phyloP scores from a whole-genome alignment of 2,329 filamentous ascomycete genomes.

The Aspergillus brunneoviolaceus region DNA sequence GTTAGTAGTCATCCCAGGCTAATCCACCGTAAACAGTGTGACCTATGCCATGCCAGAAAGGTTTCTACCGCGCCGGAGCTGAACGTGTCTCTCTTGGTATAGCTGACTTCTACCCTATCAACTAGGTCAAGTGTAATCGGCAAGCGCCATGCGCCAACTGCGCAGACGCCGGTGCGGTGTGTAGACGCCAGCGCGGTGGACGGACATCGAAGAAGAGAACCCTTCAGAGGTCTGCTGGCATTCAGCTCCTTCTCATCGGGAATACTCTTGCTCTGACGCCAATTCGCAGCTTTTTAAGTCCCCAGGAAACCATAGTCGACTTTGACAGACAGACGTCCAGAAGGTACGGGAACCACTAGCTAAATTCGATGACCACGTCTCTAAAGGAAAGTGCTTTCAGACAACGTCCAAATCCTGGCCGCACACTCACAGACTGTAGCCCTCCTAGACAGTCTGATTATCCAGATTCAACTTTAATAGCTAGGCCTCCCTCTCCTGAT shows the following conservation, averaged over 20 bases:
- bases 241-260: too few species aligned
- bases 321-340: neutral
- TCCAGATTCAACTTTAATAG: too few species aligned
- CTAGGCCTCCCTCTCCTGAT: too few species aligned
- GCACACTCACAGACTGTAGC: too few species aligned
- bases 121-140: constrained; percentile 28
- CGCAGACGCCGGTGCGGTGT: constrained; percentile 22
- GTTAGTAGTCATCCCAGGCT: too few species aligned
- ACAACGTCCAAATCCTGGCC: neutral
- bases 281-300: neutral
- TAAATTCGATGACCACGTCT: neutral
- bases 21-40: too few species aligned
- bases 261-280: too few species aligned
- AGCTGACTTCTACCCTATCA: neutral
- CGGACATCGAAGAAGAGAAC: constrained; percentile 13
- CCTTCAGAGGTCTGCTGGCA: constrained; percentile 12
- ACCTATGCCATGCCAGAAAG: constrained; percentile 23
- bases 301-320: neutral
- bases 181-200: constrained; percentile 19
- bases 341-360: neutral
- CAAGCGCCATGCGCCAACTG: constrained; percentile 27
- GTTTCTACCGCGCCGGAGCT: neutral
- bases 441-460: too few species aligned
- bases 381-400: neutral
- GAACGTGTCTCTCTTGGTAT: too few species aligned